Conservation (phyloP, 2,329 filamentous ascomycete species). For the Colletotrichum zoysiae region DNA sequence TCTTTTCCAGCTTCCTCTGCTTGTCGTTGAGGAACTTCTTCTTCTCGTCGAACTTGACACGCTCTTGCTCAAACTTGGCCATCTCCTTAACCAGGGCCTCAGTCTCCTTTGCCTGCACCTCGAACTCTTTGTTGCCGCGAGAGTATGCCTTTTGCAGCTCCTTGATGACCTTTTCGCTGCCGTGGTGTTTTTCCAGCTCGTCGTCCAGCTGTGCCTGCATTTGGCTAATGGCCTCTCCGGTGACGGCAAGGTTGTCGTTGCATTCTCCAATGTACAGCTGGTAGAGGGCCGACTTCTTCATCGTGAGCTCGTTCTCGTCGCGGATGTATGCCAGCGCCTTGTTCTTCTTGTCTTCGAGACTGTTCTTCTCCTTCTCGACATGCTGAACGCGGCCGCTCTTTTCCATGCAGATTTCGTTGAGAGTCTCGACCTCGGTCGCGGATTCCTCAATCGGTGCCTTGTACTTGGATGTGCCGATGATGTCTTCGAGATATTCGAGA, state of each 20-base stretch:
- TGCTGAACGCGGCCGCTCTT: slow-evolving; percentile 97
- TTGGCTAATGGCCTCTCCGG: slow-evolving; percentile 89
- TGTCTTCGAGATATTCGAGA: slow-evolving; percentile 96
- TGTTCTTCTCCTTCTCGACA: slow-evolving; percentile 96
- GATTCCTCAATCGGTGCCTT: slow-evolving; percentile 97
- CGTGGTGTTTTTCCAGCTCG: slow-evolving; percentile 92
- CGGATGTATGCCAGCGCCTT: slow-evolving; percentile 89
- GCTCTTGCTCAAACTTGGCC: slow-evolving; percentile 94
- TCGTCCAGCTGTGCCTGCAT: slow-evolving; percentile 88
- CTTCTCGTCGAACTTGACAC: slow-evolving; percentile 98
- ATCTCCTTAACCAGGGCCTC: slow-evolving; percentile 87
- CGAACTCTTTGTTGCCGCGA: slow-evolving; percentile 84
- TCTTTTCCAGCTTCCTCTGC: slow-evolving; percentile 94
- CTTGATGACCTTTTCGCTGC: slow-evolving; percentile 91
- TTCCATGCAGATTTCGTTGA: slow-evolving; percentile 95
- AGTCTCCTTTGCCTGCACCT: slow-evolving; percentile 83
- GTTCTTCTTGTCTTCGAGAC: slow-evolving; percentile 96
- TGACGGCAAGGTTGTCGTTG: slow-evolving; percentile 88
- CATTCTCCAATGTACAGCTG: slow-evolving; percentile 93
- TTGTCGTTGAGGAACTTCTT: slow-evolving; percentile 93
- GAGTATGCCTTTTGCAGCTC: slow-evolving; percentile 87
- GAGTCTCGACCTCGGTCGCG: slow-evolving; percentile 86
- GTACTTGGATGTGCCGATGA: slow-evolving; percentile 98
- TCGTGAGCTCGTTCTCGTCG: slow-evolving; percentile 91
- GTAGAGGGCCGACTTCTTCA: slow-evolving; percentile 92